These are phyloP conservation scores for Debaryomyces maramus DNA, from an alignment of 805 yeast species.

Conservation along the genomic window DNA sequence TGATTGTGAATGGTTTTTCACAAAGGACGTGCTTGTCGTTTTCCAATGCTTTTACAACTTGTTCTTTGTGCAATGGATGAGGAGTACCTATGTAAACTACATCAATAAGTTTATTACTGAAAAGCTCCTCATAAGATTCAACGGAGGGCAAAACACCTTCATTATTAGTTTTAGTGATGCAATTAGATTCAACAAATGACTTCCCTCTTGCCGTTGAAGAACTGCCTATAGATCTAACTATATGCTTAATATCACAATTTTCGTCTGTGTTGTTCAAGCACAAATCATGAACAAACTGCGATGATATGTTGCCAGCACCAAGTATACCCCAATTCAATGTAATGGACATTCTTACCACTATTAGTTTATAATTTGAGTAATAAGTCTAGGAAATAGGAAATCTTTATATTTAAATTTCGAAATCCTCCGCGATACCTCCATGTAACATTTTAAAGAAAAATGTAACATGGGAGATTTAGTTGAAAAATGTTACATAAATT, in stretches of 20 bases:
- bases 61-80: conserved; percentile 51
- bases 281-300: conserved; percentile 43
- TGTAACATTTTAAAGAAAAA: too few species aligned
- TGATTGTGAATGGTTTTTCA: conserved; percentile 57
- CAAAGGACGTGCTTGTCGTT: conserved; percentile 52
- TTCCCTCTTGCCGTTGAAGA: conserved; percentile 37
- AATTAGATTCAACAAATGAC: conserved; percentile 25
- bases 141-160: conserved; percentile 25
- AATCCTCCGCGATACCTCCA: too few species aligned
- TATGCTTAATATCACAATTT: conserved; percentile 27
- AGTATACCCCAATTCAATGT: conserved; percentile 47
- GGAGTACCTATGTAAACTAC: conserved; percentile 58
- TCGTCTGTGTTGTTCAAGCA: conserved; percentile 25
- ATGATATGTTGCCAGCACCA: conserved; percentile 52
- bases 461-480: background rate
- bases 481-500: too few species aligned
- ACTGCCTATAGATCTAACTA: conserved; percentile 40
- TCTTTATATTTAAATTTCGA: background rate
- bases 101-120: conserved; percentile 42
- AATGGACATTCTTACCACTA: conserved; percentile 1
- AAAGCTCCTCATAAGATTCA: conserved; percentile 45
- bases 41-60: conserved; percentile 41
- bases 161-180: conserved; percentile 19
- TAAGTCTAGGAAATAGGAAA: background rate
- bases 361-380: background rate